Base-by-base conservation (phyloP, 139 green algal genomes). In the Picochlorum sp. region DNA sequence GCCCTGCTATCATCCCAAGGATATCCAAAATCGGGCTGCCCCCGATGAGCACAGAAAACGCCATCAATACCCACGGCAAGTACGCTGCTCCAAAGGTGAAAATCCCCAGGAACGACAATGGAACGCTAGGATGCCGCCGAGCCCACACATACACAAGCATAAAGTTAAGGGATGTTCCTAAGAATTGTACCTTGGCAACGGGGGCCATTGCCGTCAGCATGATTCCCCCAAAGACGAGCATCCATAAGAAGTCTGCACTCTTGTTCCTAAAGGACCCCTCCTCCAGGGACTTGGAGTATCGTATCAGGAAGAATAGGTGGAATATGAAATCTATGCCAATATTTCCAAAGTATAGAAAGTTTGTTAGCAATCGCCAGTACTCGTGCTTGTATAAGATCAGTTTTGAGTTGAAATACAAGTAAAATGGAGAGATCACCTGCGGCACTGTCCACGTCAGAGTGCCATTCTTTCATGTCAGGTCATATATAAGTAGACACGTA, bases 111-210 rank as follows among this genome's bases (percentile, higher is more conserved):
- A 98, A 97, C 71, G 78, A 92, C 49, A 99, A 87, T 26, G 92
- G 87, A 3, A 98, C 85, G 61, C 94, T 87, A 56, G 80, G 86
- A 75, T 98, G 88, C 26, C 92, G 78, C 38, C 93, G 74, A 7
- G 87, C 90, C 94, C 94, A 99, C 13, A 99, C 94, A 65, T 98
- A 98, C 56, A 95, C 89, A 84, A 97, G 91, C 90, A 98, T 98
- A 81, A 98, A 99, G 0, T 94, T 97, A 5, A 99, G 82, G 8
- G 78, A 89, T 14, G 83, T 86, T 14, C 94, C 94, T 41, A 99
- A 78, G 78, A 98, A 99, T 62, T 96, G 88, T 37, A 97, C 83
- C 69, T 95, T 90, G 8, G 92, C 88, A 71, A 95, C 96, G 10
- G 85, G 89, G 1, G 90, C 94, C 10, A 90, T 62, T 2, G 15